A percentile compares a stretch with the other conserved stretches of the same genome.
phyloP scores from a whole-genome alignment of 2,329 filamentous ascomycete species.

The Epicoccum nigrum region DNA sequence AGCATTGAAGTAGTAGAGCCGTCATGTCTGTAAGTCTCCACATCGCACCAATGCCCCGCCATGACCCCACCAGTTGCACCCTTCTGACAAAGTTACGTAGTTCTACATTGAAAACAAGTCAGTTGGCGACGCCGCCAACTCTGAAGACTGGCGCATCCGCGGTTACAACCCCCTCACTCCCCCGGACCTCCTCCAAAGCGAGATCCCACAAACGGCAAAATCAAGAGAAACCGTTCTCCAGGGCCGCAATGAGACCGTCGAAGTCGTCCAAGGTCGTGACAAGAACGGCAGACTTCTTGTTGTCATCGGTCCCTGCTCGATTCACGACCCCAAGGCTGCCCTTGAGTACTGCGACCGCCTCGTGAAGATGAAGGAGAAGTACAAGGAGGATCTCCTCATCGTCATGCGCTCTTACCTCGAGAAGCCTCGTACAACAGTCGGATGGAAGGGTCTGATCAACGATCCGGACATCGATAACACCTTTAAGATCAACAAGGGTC shows the following conservation, averaged over 20 bases:
- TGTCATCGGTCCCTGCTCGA: conserved; percentile 93
- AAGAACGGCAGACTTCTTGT: conserved; percentile 68
- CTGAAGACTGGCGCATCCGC: conserved; percentile 63
- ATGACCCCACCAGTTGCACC: conserved; percentile 16
- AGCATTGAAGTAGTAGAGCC: conserved; percentile 3
- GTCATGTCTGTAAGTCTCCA: conserved; percentile 37
- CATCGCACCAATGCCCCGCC: background rate
- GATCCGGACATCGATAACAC: conserved; percentile 98
- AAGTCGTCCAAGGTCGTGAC: conserved; percentile 66
- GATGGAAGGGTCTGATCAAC: conserved; percentile 99
- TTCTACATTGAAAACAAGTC: conserved; percentile 59
- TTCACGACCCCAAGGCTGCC: conserved; percentile 90
- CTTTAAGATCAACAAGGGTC: conserved; percentile 98
- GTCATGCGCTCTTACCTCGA: conserved; percentile 99
- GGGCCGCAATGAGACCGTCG: conserved; percentile 65
- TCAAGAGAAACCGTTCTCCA: conserved; percentile 63
- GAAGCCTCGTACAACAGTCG: conserved; percentile 96
- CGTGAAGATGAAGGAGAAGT: conserved; percentile 81
- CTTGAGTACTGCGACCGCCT: conserved; percentile 91
- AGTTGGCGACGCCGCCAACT: conserved; percentile 56
- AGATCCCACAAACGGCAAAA: conserved; percentile 68
- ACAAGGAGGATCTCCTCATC: conserved; percentile 87
- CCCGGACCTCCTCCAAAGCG: conserved; percentile 92
- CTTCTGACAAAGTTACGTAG: conserved; percentile 40
- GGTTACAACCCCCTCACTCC: conserved; percentile 94